Conservation (phyloP, 768 basidiomycete species). For the Fomitopsis pulvina region DNA sequence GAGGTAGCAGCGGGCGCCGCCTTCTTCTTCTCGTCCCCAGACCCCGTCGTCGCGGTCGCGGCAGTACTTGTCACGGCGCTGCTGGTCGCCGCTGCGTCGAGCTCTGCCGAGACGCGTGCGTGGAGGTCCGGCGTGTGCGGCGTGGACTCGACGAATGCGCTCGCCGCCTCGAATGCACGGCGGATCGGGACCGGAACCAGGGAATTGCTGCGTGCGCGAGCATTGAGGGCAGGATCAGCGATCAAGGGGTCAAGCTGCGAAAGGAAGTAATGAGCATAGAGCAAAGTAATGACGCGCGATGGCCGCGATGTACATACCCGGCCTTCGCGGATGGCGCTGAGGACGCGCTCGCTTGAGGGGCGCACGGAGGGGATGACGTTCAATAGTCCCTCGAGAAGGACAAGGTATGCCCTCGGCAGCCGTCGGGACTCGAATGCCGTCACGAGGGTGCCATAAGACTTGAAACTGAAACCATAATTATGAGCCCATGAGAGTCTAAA, state of each 20-base stretch:
- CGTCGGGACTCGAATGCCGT: conserved; percentile 63
- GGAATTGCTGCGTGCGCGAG: conserved; percentile 1
- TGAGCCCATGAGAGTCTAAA: neutral
- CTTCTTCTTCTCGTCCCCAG: neutral
- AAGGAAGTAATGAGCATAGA: conserved; percentile 3
- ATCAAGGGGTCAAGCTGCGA: conserved; percentile 23
- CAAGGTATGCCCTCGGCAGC: conserved; percentile 62
- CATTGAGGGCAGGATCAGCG: neutral
- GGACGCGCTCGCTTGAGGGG: conserved; percentile 68
- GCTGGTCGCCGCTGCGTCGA: neutral
- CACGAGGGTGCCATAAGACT: conserved; percentile 42
- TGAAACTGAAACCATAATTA: conserved; percentile 36
- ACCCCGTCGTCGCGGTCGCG: no score
- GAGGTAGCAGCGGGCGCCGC: neutral
- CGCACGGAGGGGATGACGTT: conserved; percentile 53
- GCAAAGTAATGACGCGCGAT: neutral
- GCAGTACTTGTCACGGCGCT: no score
- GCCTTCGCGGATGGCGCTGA: conserved; percentile 61
- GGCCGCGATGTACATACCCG: conserved; percentile 41
- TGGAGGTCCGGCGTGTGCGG: conserved; percentile 1
- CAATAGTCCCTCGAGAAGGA: conserved; percentile 68
- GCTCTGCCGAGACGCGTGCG: conserved; percentile 1
- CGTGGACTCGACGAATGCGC: neutral
- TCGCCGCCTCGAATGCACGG: neutral
- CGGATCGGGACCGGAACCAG: conserved; percentile 10